These are phyloP conservation scores for Eutreptiella sp. DNA, from an alignment of 208 protist genomes.

Conservation along the genomic window DNA sequence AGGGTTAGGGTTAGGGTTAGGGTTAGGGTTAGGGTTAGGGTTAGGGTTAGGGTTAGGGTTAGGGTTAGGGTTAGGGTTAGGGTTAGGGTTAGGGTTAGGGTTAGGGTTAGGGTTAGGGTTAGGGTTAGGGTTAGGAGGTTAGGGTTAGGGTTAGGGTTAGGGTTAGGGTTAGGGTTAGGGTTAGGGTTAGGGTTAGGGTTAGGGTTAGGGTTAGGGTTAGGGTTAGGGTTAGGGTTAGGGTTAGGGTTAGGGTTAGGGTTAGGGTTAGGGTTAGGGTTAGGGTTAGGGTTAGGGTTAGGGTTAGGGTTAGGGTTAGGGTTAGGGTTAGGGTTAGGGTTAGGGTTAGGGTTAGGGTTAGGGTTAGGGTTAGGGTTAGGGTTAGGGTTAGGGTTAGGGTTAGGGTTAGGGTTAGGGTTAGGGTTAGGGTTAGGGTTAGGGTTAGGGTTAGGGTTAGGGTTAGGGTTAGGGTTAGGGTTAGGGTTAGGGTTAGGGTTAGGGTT, in stretches of 20 bases:
- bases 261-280: conserved; percentile 7
- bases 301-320: conserved; percentile 10
- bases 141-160: conserved; percentile 3
- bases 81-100: conserved; percentile 44
- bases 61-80: conserved; percentile 43
- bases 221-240: conserved; percentile 7
- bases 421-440: conserved; percentile 10
- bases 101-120: conserved; percentile 45
- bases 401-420: conserved; percentile 7
- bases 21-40: conserved; percentile 26
- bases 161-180: conserved; percentile 7
- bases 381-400: conserved; percentile 7
- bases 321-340: conserved; percentile 7
- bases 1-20: conserved; percentile 36
- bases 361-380: conserved; percentile 10
- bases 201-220: conserved; percentile 7
- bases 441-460: conserved; percentile 7
- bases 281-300: conserved; percentile 7
- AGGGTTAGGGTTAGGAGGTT: too few relatives aligned
- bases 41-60: conserved; percentile 40
- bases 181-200: conserved; percentile 10
- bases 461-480: conserved; percentile 7
- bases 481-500: conserved; percentile 10
- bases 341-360: conserved; percentile 7
- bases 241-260: conserved; percentile 10